phyloP scores from a whole-genome alignment of 495 filamentous ascomycete genomes.

The Apodospora peruviana region DNA sequence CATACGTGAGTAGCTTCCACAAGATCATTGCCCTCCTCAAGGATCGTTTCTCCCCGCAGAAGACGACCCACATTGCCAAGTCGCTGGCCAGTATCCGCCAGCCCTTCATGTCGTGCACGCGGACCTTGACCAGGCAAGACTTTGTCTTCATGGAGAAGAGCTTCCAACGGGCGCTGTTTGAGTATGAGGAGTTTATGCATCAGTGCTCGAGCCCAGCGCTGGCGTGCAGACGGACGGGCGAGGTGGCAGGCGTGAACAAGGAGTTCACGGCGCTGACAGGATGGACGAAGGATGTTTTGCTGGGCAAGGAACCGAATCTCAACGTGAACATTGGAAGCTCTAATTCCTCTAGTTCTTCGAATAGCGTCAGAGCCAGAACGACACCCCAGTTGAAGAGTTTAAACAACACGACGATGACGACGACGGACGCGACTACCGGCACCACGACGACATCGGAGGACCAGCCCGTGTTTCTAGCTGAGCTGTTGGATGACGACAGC shows the following conservation, averaged over 20 bases:
- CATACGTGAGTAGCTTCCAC: slow-evolving; percentile 86
- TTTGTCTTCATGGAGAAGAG: slow-evolving; percentile 96
- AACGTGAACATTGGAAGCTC: slow-evolving; percentile 68
- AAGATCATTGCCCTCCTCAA: slow-evolving; percentile 76
- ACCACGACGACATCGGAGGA: slow-evolving; percentile 31
- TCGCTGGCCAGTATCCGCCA: slow-evolving; percentile 85
- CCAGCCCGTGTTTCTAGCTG: slow-evolving; percentile 81
- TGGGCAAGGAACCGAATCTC: slow-evolving; percentile 82
- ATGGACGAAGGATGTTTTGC: slow-evolving; percentile 85
- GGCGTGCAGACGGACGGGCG: slow-evolving; percentile 85
- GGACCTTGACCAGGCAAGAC: slow-evolving; percentile 75
- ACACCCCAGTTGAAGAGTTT: slow-evolving; percentile 41
- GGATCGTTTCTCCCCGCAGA: slow-evolving; percentile 63
- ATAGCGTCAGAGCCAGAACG: slow-evolving; percentile 21
- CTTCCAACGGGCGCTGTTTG: slow-evolving; percentile 85
- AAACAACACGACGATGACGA: slow-evolving; percentile 23
- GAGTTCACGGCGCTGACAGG: slow-evolving; percentile 92
- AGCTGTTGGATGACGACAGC: slow-evolving; percentile 88
- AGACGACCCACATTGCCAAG: slow-evolving; percentile 74
- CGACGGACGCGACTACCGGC: slow-evolving; percentile 20
- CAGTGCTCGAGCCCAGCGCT: slow-evolving; percentile 83
- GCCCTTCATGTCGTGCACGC: slow-evolving; percentile 83
- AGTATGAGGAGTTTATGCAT: slow-evolving; percentile 88
- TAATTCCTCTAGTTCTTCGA: slow-evolving; percentile 24
- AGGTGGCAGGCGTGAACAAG: slow-evolving; percentile 86